Base-by-base conservation (phyloP, 1,284 basidiomycete species). In the Cryptococcus hybrid region DNA sequence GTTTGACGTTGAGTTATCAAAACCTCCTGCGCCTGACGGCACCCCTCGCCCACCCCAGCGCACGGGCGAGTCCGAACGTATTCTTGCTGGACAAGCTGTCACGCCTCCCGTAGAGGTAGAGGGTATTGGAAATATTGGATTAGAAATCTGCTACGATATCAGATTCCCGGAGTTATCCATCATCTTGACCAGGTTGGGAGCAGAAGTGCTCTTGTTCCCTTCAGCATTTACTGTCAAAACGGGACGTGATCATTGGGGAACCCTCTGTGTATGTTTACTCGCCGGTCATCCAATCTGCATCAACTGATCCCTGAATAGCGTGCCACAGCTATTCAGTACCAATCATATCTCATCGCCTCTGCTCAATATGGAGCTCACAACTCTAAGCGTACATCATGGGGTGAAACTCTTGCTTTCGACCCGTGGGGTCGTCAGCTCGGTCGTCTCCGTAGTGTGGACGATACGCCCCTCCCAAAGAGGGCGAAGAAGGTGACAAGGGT, bases 121-220 rank as follows among this genome's bases (percentile, higher is more conserved):
- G 2, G 66, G 76, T 0, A 52, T 81, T 8, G 82, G 82, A 11
- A 76, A 74, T 11, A 63, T 79, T 40, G 77, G 80, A 7, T 62
- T 82, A n/a, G 69, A 81, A 57, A 82, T 82, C 5, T 83, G 82
- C 71, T 83, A 82, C 68, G 82, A 83, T 61, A 64, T 83, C 18
- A 72, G 82, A 0, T 82, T 82, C 56, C 81, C 82, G 1, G 81
- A 83, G 61, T 71, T 77, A 0, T 75, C 79, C 1, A 65, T 80
- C 5, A 67, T 76, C 2, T 64, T 82, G 7, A 71, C 79, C 0
- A 56, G 77, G 11, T 65, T 71, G 37, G 81, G 81, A 0, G 81
- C 81, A 0, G 68, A 82, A 5, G 59, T 82, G n/a, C 59, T 83
- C 12, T 75, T 79, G 0, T 81, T 81, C 60, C 82, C 82, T 0